Evolutionary conservation across 2,329 filamentous ascomycete species (phyloP), one percentile per base, ranked within the genome.

Genomic region (Clarireedia sp.): DNA sequence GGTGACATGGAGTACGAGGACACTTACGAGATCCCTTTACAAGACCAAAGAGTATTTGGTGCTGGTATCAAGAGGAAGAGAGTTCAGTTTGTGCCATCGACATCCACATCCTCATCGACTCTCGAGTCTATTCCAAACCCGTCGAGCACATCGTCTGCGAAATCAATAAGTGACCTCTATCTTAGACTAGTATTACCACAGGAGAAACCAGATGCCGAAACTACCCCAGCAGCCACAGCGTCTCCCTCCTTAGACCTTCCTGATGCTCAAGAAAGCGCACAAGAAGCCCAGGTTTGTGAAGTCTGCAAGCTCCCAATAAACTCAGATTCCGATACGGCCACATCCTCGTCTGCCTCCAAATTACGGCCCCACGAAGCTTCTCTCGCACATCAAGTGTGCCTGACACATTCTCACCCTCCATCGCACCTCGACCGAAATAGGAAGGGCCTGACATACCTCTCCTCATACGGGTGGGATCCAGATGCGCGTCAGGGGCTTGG

Each of bases 401-500:
- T 90, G 1, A 69, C 75, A 3, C 86, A 89, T 66, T 85, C 85
- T 0, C 82, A 87, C 57, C 85, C 86, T 6, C 87, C 87, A 1
- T 90, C 86, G 0, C 78, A 84, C 14, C 73, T 90, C 19, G 84
- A 90, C 68, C 78, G 87, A 36, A 79, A 76, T 4, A 78, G 86
- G 46, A 87, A 88, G 75, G 87, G 87, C 0, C 72, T 90, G 6
- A 73, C 78, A 5, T 80, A 86, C 26, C 76, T 91, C 33, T 74
- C 81, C 51, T 75, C 80, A 0, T 79, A 86, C 57, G 87, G 87
- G 26, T 91, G 86, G 82, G 84, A 91, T 63, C 85, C 87, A 0
- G 87, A 91, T 69, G 75, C 81, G 26, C 75, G 89, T 2, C 70
- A 73, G 16, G 91, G 91, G 0, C 75, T 96, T 0, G 91, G 91